These are phyloP conservation scores for Trichoderma polysporum DNA, from an alignment of 2,329 filamentous ascomycete species.

Conservation along the genomic window DNA sequence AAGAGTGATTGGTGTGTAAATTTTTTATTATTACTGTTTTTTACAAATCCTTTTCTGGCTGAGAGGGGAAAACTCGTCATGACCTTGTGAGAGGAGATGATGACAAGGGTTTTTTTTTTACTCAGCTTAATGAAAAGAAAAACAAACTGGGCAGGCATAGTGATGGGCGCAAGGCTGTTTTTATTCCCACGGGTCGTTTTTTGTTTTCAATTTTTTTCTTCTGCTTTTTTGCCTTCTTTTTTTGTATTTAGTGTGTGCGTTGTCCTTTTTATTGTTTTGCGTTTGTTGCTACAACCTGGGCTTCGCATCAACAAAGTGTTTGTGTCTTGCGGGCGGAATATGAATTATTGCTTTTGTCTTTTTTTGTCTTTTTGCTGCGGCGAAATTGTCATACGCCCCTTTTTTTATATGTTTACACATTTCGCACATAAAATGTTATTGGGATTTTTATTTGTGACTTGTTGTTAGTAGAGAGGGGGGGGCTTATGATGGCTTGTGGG, in stretches of 20 bases:
- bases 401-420: not conserved
- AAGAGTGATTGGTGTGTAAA: not conserved
- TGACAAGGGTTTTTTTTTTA: not conserved
- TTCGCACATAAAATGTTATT: not conserved
- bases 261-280: not conserved
- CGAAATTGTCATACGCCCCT: not conserved
- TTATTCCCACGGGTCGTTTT: constrained; percentile 18
- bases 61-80: not conserved
- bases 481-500: not conserved
- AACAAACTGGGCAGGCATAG: constrained; percentile 16
- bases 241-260: constrained; percentile 12
- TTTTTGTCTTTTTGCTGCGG: not conserved
- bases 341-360: not conserved
- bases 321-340: not conserved
- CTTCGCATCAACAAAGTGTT: not conserved
- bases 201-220: not conserved
- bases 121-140: not conserved
- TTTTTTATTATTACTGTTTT: constrained; percentile 1
- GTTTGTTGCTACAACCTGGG: not conserved
- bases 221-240: not conserved
- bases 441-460: not conserved
- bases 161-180: constrained; percentile 19
- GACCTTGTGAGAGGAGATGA: not conserved
- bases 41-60: not conserved
- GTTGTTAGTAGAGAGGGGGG: not conserved